Conservation (phyloP, 352 stramenopile species). For the Globisporangium splendens region DNA sequence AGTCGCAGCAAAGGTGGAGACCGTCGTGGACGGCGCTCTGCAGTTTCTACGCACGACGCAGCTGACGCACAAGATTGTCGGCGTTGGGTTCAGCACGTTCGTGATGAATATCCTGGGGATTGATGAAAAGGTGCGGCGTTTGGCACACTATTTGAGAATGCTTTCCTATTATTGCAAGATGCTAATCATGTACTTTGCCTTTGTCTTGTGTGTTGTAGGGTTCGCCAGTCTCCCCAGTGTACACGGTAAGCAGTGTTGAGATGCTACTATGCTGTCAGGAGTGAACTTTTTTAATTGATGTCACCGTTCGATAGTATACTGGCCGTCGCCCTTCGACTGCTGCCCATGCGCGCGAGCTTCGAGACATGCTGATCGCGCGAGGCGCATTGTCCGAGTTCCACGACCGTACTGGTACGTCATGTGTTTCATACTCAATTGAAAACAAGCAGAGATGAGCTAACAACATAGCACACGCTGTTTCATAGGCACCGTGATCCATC, state of each 20-base stretch:
- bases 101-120: constrained; percentile 93
- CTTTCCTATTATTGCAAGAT: no score
- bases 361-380: constrained; percentile 29
- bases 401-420: constrained; percentile 55
- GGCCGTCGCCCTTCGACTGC: constrained; percentile 46
- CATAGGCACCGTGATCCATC: constrained; percentile 75
- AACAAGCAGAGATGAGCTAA: no score
- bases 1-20: constrained; percentile 50
- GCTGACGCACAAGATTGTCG: constrained; percentile 45
- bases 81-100: constrained; percentile 91
- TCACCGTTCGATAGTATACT: no score
- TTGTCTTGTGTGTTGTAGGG: constrained; percentile 24
- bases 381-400: constrained; percentile 53
- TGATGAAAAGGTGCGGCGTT: constrained; percentile 35
- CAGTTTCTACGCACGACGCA: constrained; percentile 43
- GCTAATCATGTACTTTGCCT: no score
- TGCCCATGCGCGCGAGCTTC: constrained; percentile 44
- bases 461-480: not conserved
- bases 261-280: no score
- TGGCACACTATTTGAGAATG: not conserved
- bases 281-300: no score
- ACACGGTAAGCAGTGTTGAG: constrained; percentile 40
- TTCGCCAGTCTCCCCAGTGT: constrained; percentile 64
- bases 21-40: constrained; percentile 40
- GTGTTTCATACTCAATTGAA: not conserved